Evolutionary conservation across 148 eudicot species (phyloP).

Genomic region (Simmondsia chinensis): DNA sequence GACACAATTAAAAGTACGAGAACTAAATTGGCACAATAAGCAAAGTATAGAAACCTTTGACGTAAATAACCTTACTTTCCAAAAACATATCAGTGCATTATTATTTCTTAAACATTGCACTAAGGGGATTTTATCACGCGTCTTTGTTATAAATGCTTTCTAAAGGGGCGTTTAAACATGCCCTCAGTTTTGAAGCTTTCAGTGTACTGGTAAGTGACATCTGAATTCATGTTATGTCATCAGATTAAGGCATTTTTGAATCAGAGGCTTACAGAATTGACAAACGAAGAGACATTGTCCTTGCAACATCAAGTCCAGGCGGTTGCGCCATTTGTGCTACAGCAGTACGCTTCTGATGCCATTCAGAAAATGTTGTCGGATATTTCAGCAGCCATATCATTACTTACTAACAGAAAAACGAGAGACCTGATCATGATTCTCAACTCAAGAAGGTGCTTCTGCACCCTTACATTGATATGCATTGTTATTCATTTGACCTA

Average conservation of each 20-base stretch:
- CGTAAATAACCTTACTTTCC: no score
- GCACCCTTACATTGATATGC: conserved; percentile 1
- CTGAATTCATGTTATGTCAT: no score
- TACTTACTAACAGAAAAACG: conserved; percentile 72
- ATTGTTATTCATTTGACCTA: not conserved
- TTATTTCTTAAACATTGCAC: no score
- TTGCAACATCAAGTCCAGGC: conserved; percentile 96
- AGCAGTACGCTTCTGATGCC: conserved; percentile 70
- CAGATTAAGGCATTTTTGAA: conserved; percentile 86
- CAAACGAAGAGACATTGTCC: conserved; percentile 71
- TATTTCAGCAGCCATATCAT: conserved; percentile 53
- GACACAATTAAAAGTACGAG: no score
- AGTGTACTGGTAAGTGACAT: no score
- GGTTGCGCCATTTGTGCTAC: conserved; percentile 81
- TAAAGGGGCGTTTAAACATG: no score
- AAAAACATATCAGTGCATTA: no score
- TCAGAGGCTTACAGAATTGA: conserved; percentile 67
- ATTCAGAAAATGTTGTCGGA: conserved; percentile 80
- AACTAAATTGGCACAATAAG: no score
- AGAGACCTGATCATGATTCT: conserved; percentile 88
- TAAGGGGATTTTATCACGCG: no score
- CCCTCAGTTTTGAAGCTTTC: no score
- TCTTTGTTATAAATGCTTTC: no score
- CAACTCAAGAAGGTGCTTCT: conserved; percentile 75
- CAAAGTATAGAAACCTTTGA: no score